Evolutionary conservation across 2,329 filamentous ascomycete species (phyloP).

Genomic region (Teratosphaeria pseudoeucalypti): DNA sequence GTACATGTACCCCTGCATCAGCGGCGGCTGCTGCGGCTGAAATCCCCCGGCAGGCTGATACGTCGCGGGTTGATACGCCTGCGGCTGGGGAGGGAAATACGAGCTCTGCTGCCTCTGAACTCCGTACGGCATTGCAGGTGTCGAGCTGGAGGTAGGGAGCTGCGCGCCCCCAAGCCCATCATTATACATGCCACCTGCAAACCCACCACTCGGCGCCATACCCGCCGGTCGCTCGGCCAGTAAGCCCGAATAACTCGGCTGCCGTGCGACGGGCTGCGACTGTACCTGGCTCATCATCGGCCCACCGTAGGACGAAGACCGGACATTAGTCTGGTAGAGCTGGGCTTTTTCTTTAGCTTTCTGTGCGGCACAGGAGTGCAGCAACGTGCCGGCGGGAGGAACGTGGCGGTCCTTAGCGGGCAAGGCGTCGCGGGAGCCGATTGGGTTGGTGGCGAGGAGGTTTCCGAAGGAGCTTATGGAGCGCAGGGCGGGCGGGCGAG

Average conservation of each 20-base stretch:
- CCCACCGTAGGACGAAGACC: constrained; percentile 17
- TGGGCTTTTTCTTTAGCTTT: constrained; percentile 28
- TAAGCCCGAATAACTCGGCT: constrained; percentile 3
- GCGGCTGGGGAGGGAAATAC: not conserved
- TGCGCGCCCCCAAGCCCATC: constrained; percentile 8
- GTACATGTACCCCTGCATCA: constrained; percentile 5
- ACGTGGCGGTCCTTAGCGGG: constrained; percentile 6
- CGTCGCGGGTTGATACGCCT: not conserved
- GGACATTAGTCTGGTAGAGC: constrained; percentile 24
- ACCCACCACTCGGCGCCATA: constrained; percentile 26
- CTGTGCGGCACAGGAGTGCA: constrained; percentile 22
- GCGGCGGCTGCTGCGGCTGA: not conserved
- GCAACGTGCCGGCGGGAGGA: constrained; percentile 27
- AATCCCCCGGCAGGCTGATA: not conserved
- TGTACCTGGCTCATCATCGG: constrained; percentile 13
- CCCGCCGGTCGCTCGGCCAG: constrained; percentile 8
- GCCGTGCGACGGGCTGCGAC: constrained; percentile 9
- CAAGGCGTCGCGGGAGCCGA: constrained; percentile 9
- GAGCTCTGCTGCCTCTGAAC: not conserved
- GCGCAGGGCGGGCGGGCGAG: constrained; percentile 10
- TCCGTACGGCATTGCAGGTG: constrained; percentile 4
- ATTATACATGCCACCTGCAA: constrained; percentile 15
- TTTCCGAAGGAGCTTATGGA: constrained; percentile 50
- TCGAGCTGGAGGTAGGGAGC: constrained; percentile 6
- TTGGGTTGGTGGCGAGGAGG: constrained; percentile 41